Conservation (phyloP, 257 asterid species). For the Avicennia marina region DNA sequence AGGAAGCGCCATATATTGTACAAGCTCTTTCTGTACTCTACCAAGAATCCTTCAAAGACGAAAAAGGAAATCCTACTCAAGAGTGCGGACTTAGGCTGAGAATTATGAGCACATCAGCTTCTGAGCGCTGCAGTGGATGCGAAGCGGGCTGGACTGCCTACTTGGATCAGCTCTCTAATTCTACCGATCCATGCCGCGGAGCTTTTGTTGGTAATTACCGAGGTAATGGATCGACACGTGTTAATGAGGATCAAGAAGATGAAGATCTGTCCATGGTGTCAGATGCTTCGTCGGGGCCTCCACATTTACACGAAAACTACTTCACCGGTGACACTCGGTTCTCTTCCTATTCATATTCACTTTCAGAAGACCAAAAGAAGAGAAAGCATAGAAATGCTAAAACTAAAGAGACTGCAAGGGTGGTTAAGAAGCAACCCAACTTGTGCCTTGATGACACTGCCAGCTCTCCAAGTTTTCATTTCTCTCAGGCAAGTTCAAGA, state of each 20-base stretch:
- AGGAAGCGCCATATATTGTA: neutral
- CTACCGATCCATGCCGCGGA: conserved; percentile 9
- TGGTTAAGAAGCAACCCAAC: conserved; percentile 22
- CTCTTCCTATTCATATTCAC: neutral
- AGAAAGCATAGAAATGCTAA: conserved; percentile 22
- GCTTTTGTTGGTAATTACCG: neutral
- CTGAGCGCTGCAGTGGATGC: conserved; percentile 73
- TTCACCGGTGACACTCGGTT: neutral
- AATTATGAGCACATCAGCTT: conserved; percentile 57
- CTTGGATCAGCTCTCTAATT: conserved; percentile 59
- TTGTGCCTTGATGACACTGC: conserved; percentile 90
- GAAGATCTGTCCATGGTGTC: conserved; percentile 83
- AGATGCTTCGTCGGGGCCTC: conserved; percentile 94
- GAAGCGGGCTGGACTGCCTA: conserved; percentile 95
- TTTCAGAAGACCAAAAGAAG: conserved; percentile 20
- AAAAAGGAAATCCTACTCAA: neutral
- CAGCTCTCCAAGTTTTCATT: conserved; percentile 55
- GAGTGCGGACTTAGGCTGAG: neutral
- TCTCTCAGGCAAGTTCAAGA: conserved; percentile 41
- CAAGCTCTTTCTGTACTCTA: neutral
- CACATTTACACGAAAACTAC: conserved; percentile 16
- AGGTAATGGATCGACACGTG: neutral
- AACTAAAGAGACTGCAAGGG: conserved; percentile 18
- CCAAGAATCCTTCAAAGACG: neutral
- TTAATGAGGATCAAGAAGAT: conserved; percentile 16